A percentile compares a stretch with the other conserved stretches of the same genome.
Conservation (phyloP, 2,329 filamentous ascomycete species). For the Diplodia corticola region DNA sequence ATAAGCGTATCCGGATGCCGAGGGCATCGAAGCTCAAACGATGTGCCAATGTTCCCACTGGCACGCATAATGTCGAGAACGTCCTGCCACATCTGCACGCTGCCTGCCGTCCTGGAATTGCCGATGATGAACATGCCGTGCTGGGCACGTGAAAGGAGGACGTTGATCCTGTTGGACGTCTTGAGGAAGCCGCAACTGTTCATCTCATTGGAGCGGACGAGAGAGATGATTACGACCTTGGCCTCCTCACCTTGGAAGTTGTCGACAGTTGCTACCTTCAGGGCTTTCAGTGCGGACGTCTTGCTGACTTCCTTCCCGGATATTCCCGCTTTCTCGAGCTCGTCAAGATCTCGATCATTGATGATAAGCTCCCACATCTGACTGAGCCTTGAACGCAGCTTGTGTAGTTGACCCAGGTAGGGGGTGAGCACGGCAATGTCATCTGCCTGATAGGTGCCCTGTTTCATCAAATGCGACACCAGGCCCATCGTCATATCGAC, state of each 20-base stretch:
- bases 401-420: constrained; percentile 59
- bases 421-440: constrained; percentile 73
- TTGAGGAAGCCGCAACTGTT: constrained; percentile 64
- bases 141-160: constrained; percentile 65
- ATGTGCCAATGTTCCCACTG: constrained; percentile 26
- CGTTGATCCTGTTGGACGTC: constrained; percentile 68
- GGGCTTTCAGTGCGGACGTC: neutral
- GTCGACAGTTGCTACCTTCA: constrained; percentile 62
- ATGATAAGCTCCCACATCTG: constrained; percentile 61
- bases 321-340: constrained; percentile 43
- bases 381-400: constrained; percentile 50
- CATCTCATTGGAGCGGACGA: constrained; percentile 67
- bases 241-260: constrained; percentile 80
- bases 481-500: constrained; percentile 63
- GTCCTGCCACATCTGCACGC: constrained; percentile 63
- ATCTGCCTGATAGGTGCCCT: constrained; percentile 59
- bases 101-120: constrained; percentile 58
- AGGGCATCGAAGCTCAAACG: constrained; percentile 33
- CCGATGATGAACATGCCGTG: constrained; percentile 73
- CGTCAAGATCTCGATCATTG: constrained; percentile 62
- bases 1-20: constrained; percentile 32
- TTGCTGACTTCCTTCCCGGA: constrained; percentile 26
- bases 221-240: constrained; percentile 67
- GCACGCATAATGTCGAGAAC: constrained; percentile 56
- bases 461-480: constrained; percentile 64